phyloP scores from a whole-genome alignment of 331 rosid species.

The Arachis monticola region DNA sequence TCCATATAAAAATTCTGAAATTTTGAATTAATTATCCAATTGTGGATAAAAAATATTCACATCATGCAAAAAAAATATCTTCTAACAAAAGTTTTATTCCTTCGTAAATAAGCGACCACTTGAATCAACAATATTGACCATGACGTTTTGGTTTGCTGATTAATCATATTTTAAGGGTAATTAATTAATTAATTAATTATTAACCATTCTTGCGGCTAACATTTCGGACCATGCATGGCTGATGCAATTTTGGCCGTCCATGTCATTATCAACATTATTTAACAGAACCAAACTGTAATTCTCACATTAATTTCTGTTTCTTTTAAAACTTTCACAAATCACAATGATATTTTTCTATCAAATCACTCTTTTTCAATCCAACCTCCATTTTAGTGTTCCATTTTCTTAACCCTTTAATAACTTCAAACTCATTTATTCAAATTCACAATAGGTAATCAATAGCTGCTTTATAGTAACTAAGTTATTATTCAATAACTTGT shows the following conservation, averaged over 20 bases:
- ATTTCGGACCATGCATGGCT: constrained; percentile 1
- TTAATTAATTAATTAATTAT: neutral
- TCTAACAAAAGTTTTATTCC: no score
- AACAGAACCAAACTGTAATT: neutral
- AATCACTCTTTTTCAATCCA: neutral
- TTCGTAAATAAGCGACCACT: no score
- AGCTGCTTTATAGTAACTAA: neutral
- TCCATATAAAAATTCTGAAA: no score
- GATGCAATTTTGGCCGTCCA: constrained; percentile 36
- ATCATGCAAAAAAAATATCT: no score
- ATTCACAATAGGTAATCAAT: neutral
- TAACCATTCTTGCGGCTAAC: neutral
- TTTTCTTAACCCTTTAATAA: neutral
- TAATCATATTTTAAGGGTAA: constrained; percentile 7
- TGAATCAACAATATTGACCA: neutral
- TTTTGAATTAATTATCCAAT: no score
- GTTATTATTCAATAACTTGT: no score
- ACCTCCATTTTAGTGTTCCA: neutral
- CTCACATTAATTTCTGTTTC: constrained; percentile 11
- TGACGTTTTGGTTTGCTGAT: neutral
- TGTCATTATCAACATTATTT: neutral
- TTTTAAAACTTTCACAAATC: neutral
- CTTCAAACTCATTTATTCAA: neutral
- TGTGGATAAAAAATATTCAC: no score
- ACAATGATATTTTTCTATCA: neutral